Base-by-base conservation (phyloP, 441 rosid species). In the Arabidopsis hybrid region DNA sequence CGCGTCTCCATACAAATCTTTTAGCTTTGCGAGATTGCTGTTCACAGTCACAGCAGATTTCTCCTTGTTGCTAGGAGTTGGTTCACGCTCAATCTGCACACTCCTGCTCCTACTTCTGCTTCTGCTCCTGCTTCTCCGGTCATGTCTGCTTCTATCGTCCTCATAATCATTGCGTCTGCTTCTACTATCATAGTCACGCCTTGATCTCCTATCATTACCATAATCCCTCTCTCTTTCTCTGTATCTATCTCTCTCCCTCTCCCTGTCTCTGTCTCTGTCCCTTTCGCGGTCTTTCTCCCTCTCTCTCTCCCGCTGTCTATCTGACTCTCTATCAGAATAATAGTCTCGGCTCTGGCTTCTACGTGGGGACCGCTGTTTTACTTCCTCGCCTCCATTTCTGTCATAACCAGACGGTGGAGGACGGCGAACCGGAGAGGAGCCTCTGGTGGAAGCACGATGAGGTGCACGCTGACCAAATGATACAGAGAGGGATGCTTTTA, bases 401-500 rank as follows among this genome's bases (percentile, higher is more conserved):
- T 91, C 97, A 73, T 78, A 81, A 29, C 87, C 51, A 29, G 91
- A 79, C 5, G 89, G 87, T 7, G 92, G 95, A 13, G 93, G 89
- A 56, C 99, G 96, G 8, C 97, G 95, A 71, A 95, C 90, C 31
- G 99, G 99, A 8, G 99, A 95, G 3, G 97, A 95, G 79, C 91
- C 98, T 83, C 99, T 85, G 50, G 99, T 95, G 39, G 99, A 95
- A 49, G 99, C 99, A 65, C 98, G 97, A 63, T 95, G 99, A 9
- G 99, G 99, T 62, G 99, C 99, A 50, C 98, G 98, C 85, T 95
- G 99, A 53, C 99, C 98, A 75, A 95, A 95, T 36, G 99, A 95
- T 53, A 95, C 99, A 21, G 99, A 95, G 67, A 95, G 98, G 36
- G 99, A 91, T 71, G 99, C 99, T 89, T 95, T 95, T 72, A 95